These are phyloP conservation scores for Nicotiana rustica DNA, from an alignment of 305 asterid genomes.

Conservation along the genomic window DNA sequence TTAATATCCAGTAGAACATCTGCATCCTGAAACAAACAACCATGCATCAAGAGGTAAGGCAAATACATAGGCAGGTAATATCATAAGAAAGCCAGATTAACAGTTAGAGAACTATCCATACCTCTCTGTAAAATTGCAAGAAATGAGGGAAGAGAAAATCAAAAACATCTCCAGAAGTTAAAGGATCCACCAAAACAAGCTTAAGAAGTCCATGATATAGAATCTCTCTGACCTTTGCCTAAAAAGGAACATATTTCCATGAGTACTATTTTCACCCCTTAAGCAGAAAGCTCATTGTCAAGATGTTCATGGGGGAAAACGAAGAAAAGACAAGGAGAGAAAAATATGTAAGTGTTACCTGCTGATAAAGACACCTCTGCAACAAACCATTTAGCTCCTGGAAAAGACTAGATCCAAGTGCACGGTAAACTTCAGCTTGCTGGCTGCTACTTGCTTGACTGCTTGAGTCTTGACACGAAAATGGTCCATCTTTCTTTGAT, in stretches of 20 bases:
- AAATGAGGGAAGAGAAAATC: constrained; percentile 83
- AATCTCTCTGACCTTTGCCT: constrained; percentile 76
- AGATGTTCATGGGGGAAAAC: constrained; percentile 33
- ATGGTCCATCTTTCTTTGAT: constrained; percentile 56
- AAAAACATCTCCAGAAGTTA: constrained; percentile 58
- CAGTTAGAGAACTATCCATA: constrained; percentile 34
- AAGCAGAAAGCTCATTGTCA: constrained; percentile 5
- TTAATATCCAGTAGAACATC: constrained; percentile 58
- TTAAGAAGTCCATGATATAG: constrained; percentile 75
- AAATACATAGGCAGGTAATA: background rate
- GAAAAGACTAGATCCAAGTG: constrained; percentile 64
- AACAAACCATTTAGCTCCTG: constrained; percentile 84
- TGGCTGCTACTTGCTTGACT: constrained; percentile 95
- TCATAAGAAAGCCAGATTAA: background rate
- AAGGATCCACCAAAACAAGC: constrained; percentile 85
- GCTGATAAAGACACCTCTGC: constrained; percentile 91
- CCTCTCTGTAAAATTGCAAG: constrained; percentile 77
- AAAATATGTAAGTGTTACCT: constrained; percentile 51
- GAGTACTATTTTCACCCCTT: constrained; percentile 10
- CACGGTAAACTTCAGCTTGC: constrained; percentile 61
- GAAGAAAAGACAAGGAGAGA: constrained; percentile 31
- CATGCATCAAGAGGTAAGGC: constrained; percentile 4
- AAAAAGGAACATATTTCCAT: background rate
- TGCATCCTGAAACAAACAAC: constrained; percentile 58
- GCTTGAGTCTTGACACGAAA: constrained; percentile 85